Evolutionary conservation across 257 asterid species (phyloP), one percentile per base, ranked within the genome.

Genomic region (Cordia subcordata): DNA sequence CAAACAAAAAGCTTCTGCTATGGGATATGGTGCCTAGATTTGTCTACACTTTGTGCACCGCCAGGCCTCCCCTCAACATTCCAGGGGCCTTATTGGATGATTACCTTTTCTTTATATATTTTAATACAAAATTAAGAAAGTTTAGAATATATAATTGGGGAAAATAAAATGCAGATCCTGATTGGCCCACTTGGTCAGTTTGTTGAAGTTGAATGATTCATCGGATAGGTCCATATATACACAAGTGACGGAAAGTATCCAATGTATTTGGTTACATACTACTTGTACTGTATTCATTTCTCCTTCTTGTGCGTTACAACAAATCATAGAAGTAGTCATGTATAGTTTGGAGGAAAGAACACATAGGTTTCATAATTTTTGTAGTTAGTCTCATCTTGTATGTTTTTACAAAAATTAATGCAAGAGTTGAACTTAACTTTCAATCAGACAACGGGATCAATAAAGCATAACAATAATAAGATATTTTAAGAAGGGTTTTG

Each of bases 221-320:
- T 60, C 45, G 39, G 44, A 45, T 45, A 59, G 21, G 64, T 59
- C 64, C 64, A 45, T 27, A 27, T 27, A 27, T 27, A 27, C 35
- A 10, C 8, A 42, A 14, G 47, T 4, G 15, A 33, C 49, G 40
- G 38, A 44, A 46, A 47, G 57, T 47, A 50, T 49, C 18, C 4
- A 61, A 17, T 10, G 52, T 49, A 61, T 61, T 61, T 27, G 39
- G 23, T 55, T 47, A n/a, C n/a, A 50, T 61, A 50, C 14, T 32
- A 61, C 49, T n/a, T n/a, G n/a, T n/a, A n/a, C n/a, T n/a, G n/a
- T n/a, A n/a, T n/a, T n/a, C n/a, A n/a, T n/a, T n/a, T n/a, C n/a
- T n/a, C n/a, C n/a, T n/a, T n/a, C n/a, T n/a, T n/a, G n/a, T n/a
- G n/a, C n/a, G n/a, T n/a, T n/a, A n/a, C n/a, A n/a, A n/a, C n/a